These are phyloP conservation scores for Fusarium cyanostomum DNA, from an alignment of 2,329 filamentous ascomycete genomes.

Conservation along the genomic window DNA sequence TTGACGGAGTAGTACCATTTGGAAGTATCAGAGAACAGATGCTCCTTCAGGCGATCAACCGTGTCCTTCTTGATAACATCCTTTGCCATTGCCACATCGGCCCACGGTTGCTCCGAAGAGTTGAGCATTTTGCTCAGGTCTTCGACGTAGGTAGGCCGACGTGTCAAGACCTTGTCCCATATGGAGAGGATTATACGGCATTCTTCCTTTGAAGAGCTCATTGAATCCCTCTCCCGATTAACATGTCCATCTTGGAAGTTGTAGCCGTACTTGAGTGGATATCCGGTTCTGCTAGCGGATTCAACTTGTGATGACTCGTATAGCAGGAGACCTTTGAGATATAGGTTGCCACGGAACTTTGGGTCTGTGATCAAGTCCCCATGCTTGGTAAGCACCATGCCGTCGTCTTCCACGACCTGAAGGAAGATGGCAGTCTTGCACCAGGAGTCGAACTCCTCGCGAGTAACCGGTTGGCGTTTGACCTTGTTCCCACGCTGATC, in stretches of 20 bases:
- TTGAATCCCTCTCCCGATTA: conserved; percentile 1
- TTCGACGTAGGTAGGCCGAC: background rate
- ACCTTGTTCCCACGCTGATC: background rate
- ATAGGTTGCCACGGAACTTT: background rate
- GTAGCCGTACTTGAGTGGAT: conserved; percentile 22
- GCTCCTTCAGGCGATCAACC: background rate
- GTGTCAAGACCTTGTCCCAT: conserved; percentile 14
- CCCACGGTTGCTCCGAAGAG: conserved; percentile 1
- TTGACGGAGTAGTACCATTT: conserved; percentile 24
- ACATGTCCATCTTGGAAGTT: conserved; percentile 7
- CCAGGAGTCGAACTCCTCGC: conserved; percentile 14
- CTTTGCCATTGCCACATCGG: conserved; percentile 10
- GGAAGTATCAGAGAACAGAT: conserved; percentile 5
- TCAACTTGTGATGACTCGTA: background rate
- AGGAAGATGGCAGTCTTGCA: conserved; percentile 16
- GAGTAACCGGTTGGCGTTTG: background rate
- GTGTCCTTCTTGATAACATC: background rate
- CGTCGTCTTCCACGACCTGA: background rate
- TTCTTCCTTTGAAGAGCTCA: conserved; percentile 8
- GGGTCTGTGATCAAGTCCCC: conserved; percentile 11
- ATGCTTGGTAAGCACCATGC: background rate
- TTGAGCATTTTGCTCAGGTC: conserved; percentile 21
- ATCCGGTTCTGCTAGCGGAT: conserved; percentile 14
- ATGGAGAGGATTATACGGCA: conserved; percentile 16
- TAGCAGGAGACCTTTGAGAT: conserved; percentile 16